Conservation (phyloP, 345 rosid species). For the Isatis tinctoria region DNA sequence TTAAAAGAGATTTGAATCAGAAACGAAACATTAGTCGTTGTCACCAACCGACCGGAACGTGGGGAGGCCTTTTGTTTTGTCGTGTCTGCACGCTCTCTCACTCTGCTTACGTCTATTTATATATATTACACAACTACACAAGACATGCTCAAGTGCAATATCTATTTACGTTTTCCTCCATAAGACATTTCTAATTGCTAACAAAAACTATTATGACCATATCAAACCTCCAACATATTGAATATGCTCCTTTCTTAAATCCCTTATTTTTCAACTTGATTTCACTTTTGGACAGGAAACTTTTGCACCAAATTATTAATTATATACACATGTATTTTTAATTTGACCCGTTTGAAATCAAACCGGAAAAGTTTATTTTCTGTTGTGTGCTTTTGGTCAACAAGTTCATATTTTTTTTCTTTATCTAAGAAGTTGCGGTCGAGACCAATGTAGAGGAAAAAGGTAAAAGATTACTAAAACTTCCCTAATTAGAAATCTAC, state of each 20-base stretch:
- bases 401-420: not conserved
- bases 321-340: not conserved
- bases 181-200: not conserved
- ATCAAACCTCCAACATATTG: not conserved
- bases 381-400: not conserved
- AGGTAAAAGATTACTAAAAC: not conserved
- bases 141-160: slow-evolving; percentile 17
- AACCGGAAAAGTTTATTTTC: not conserved
- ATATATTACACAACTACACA: slow-evolving; percentile 14
- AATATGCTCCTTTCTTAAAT: not conserved
- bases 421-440: not conserved
- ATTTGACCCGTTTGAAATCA: not conserved
- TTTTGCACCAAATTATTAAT: not conserved
- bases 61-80: slow-evolving; percentile 52
- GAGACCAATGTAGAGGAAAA: not conserved
- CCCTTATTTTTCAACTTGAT: not conserved
- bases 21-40: slow-evolving; percentile 18
- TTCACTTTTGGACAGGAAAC: not conserved
- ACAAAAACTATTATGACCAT: slow-evolving; percentile 6
- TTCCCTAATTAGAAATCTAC: too few species aligned
- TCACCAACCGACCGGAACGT: slow-evolving; percentile 82
- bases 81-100: slow-evolving; percentile 78
- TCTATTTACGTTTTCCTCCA: slow-evolving; percentile 1
- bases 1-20: slow-evolving; percentile 20
- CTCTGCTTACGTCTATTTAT: slow-evolving; percentile 21